Evolutionary conservation across 805 yeast species (phyloP).

Genomic region (Ogataea minuta): DNA sequence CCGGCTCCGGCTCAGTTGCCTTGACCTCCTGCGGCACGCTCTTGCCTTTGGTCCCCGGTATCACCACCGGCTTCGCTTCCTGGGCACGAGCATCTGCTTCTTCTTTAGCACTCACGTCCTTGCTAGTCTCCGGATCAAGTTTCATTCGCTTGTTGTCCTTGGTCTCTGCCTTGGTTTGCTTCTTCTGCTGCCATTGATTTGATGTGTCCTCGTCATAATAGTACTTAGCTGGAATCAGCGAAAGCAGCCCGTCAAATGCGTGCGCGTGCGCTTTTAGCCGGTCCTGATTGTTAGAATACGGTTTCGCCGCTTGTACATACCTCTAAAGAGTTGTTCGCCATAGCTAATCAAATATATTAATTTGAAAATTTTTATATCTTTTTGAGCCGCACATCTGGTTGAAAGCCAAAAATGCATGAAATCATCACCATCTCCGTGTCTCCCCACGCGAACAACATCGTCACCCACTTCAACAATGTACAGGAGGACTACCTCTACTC

Average conservation of each 20-base stretch:
- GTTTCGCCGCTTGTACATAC: constrained; percentile 3
- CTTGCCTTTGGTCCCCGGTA: constrained; percentile 30
- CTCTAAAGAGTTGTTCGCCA: constrained; percentile 11
- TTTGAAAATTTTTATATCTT: constrained; percentile 7
- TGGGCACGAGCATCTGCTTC: constrained; percentile 54
- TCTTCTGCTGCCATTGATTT: constrained; percentile 87
- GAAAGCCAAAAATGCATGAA: constrained; percentile 56
- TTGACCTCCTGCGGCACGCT: constrained; percentile 15
- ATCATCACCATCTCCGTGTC: constrained; percentile 71
- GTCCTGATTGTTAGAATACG: constrained; percentile 42
- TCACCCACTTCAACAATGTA: constrained; percentile 75
- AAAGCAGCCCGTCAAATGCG: constrained; percentile 84
- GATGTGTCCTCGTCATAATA: constrained; percentile 89
- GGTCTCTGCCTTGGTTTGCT: constrained; percentile 64
- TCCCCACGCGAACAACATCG: constrained; percentile 69
- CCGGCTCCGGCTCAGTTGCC: constrained; percentile 23
- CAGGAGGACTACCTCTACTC: constrained; percentile 71
- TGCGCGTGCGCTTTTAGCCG: constrained; percentile 73
- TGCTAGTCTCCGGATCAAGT: constrained; percentile 63
- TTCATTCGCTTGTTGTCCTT: constrained; percentile 64
- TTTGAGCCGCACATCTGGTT: constrained; percentile 15
- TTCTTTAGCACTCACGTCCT: constrained; percentile 55
- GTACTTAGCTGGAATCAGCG: constrained; percentile 90
- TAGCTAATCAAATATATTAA: constrained; percentile 3
- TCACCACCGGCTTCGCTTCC: constrained; percentile 48